Base-by-base conservation (phyloP, 768 basidiomycete species). In the Collybia nuda region DNA sequence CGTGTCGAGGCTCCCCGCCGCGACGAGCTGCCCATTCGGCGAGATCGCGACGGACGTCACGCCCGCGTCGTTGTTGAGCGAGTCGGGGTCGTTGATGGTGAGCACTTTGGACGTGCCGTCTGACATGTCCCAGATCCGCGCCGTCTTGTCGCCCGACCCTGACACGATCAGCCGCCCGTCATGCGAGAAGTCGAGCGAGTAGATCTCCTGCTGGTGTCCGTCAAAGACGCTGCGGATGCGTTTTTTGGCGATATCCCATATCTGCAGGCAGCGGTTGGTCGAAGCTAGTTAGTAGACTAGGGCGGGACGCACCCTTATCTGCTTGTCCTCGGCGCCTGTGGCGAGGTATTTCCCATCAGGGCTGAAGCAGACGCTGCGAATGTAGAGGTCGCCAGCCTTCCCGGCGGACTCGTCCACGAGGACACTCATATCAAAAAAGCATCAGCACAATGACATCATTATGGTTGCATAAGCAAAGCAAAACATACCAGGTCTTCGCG, bases 141-240 rank as follows among this genome's bases (percentile, higher is more conserved):
- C 73, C 1, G 77, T 77, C 47, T 74, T 73, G 58, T 79, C 91
- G 2, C 93, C 93, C 0, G 90, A 93, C 14, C 93, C 94, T 3
- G 91, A 93, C 8, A 94, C 90, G 56, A 96, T 86, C 57, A 88
- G 78, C 4, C 84, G 77, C 6, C 94, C 93, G 58, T 94, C 90
- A n/a, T 76, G 69, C 1, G 91, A 90, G 69, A 94, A 96, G 67
- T 90, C 92, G 55, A 97, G 85, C 1, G 93, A 92, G 69, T 96
- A 96, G 61, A 97, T 93, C 62, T 96, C 94, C 62, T 93, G 89
- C 60, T 84, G 83, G 70, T 97, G 94, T 4, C 94, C 94, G 56
- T 89, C 85, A 59, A 95, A 92, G 8, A 90, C 73, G 55, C 81
- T 85, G 49, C 85, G 81, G 62, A 95, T 90, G 29, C 81, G 80